Conservation (phyloP, 192 early-diverging fungal genomes). For the Coemansia umbellata region DNA sequence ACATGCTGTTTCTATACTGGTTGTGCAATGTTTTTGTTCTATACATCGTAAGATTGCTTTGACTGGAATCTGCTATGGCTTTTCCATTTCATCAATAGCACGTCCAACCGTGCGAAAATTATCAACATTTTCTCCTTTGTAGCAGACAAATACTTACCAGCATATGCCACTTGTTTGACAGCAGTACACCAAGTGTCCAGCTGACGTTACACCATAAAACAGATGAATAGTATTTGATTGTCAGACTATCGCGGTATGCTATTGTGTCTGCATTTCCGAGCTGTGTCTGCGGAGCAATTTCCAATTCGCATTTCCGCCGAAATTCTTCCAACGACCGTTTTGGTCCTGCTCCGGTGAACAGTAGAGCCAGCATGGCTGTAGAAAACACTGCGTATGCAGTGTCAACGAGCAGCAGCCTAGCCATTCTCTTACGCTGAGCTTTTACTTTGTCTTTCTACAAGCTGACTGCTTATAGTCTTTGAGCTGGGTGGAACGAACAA, state of each 20-base stretch:
- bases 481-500: no score
- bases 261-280: conserved; percentile 4
- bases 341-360: conserved; percentile 22
- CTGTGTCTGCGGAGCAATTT: conserved; percentile 24
- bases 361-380: conserved; percentile 18
- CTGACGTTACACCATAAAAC: conserved; percentile 48
- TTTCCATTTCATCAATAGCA: no score
- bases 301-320: conserved; percentile 35
- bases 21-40: no score
- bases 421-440: no score
- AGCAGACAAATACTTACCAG: conserved; percentile 22
- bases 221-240: conserved; percentile 40
- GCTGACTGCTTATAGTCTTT: no score
- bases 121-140: no score
- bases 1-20: no score
- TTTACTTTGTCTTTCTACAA: no score
- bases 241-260: conserved; percentile 41
- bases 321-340: conserved; percentile 46
- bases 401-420: conserved; percentile 27
- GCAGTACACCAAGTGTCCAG: conserved; percentile 36
- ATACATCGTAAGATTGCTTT: no score
- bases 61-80: no score
- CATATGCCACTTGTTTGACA: conserved; percentile 51
- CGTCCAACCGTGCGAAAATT: no score
- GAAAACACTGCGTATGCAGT: conserved; percentile 39